A percentile compares a stretch with the other conserved stretches of the same genome.
These are phyloP conservation scores for Dipodascus geniculatus DNA, from an alignment of 805 yeast genomes.

Conservation along the genomic window DNA sequence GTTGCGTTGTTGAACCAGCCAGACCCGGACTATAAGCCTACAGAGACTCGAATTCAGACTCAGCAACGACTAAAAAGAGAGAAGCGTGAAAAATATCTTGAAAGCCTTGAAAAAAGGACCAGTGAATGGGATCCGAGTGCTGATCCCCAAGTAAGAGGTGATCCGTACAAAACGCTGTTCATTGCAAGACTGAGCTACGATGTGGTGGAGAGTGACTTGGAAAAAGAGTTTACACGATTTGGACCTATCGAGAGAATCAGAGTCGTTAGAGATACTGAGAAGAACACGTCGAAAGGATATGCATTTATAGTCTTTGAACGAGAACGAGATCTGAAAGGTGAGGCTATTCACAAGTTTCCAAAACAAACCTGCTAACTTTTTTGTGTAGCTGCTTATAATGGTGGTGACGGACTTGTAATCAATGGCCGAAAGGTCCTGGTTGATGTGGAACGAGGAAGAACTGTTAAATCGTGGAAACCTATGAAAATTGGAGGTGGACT, in stretches of 20 bases:
- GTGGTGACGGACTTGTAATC: conserved; percentile 41
- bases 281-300: conserved; percentile 61
- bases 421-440: conserved; percentile 38
- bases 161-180: conserved; percentile 71
- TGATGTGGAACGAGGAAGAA: conserved; percentile 30
- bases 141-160: conserved; percentile 51
- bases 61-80: conserved; percentile 21
- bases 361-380: neutral
- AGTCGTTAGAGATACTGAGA: conserved; percentile 41
- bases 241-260: conserved; percentile 61
- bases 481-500: conserved; percentile 71
- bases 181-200: conserved; percentile 59
- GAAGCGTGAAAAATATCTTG: conserved; percentile 16
- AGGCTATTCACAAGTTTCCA: neutral
- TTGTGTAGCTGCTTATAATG: conserved; percentile 46
- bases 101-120: conserved; percentile 27
- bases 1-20: conserved; percentile 21
- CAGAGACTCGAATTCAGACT: conserved; percentile 25
- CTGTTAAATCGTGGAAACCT: conserved; percentile 29
- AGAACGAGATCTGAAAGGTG: conserved; percentile 41
- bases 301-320: conserved; percentile 66
- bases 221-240: conserved; percentile 44
- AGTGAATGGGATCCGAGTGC: conserved; percentile 38
- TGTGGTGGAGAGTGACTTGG: conserved; percentile 56
- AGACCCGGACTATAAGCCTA: conserved; percentile 18